These are phyloP conservation scores for Ascochyta fabae DNA, from an alignment of 2,329 filamentous ascomycete genomes.

Conservation along the genomic window DNA sequence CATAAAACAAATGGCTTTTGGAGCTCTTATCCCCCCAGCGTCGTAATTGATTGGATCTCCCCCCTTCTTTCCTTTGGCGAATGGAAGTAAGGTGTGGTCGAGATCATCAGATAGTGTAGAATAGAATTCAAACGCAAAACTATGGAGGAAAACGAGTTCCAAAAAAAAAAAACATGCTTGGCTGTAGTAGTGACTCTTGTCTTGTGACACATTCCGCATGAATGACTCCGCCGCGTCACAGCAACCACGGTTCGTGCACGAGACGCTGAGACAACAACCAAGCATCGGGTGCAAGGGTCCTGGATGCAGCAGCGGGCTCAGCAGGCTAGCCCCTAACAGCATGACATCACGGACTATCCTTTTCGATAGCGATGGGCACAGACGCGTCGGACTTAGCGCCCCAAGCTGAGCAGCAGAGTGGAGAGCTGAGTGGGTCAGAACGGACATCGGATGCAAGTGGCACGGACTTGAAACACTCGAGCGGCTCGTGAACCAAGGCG, in stretches of 20 bases:
- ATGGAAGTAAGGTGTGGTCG: constrained; percentile 37
- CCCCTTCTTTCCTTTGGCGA: constrained; percentile 35
- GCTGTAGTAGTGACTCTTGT: constrained; percentile 12
- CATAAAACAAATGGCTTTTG: constrained; percentile 43
- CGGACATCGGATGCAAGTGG: constrained; percentile 18
- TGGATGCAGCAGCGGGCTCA: constrained; percentile 4
- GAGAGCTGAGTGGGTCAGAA: constrained; percentile 11
- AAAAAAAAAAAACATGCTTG: background rate
- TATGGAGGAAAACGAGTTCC: constrained; percentile 22
- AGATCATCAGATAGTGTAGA: constrained; percentile 45
- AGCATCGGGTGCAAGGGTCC: constrained; percentile 6
- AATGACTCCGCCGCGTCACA: constrained; percentile 6
- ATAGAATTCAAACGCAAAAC: constrained; percentile 28
- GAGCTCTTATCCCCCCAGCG: constrained; percentile 27
- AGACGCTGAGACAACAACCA: constrained; percentile 7
- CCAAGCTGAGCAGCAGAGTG: constrained; percentile 10
- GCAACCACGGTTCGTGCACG: background rate
- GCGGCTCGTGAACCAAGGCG: constrained; percentile 13
- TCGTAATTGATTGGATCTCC: constrained; percentile 43
- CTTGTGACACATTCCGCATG: constrained; percentile 13
- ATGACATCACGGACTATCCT: constrained; percentile 14
- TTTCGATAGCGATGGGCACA: constrained; percentile 14
- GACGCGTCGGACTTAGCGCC: constrained; percentile 14
- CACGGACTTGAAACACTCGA: constrained; percentile 21
- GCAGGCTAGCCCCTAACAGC: constrained; percentile 13